Base-by-base conservation (phyloP, 1,284 basidiomycete species). In the Anthracocystis walkeri region DNA sequence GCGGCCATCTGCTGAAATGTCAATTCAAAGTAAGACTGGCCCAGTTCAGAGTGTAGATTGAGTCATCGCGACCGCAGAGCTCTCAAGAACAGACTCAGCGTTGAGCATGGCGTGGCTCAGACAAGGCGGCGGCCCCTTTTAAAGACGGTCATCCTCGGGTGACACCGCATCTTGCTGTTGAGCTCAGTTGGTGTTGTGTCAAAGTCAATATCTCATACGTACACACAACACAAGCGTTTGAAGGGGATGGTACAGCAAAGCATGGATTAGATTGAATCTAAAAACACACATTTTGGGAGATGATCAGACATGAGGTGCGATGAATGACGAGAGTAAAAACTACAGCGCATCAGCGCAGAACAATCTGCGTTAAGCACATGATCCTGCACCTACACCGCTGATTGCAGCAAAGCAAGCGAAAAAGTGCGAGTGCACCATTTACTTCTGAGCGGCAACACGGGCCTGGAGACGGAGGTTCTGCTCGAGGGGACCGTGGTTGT, bases 401-500 rank as follows among this genome's bases (percentile, higher is more conserved):
- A 25, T 27, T 16, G 42, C 27, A 58, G 50, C 42, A 29, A 27
- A 35, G 33, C 29, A 11, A 25, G 23, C 25, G 2, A 14, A 38
- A n/a, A 42, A n/a, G 16, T 11, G 46, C 16, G 25, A 20, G 12
- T n/a, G 23, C 11, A 14, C 23, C 18, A 31, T 58, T 79, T 83
- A 84, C 82, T 84, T 82, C 71, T 82, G 77, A 25, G 80, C 75
- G 41, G 83, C 81, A 63, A 83, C 77, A 63, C 77, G 75, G 64
- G 80, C 81, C 77, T 82, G 80, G 68, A 84, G 78, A 27, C 72
- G 75, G 53, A 85, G 75, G 82, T 85, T 85, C 58, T 76, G 29
- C 72, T 79, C 79, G 58, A 85, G 75, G 49, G 71, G 74, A 46
- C 83, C 83, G 68, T 78, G 82, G 79, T 79, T 80, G 78, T 81